Conservation (phyloP, 2,329 filamentous ascomycete genomes). For the Ambrosiella cleistominuta region DNA sequence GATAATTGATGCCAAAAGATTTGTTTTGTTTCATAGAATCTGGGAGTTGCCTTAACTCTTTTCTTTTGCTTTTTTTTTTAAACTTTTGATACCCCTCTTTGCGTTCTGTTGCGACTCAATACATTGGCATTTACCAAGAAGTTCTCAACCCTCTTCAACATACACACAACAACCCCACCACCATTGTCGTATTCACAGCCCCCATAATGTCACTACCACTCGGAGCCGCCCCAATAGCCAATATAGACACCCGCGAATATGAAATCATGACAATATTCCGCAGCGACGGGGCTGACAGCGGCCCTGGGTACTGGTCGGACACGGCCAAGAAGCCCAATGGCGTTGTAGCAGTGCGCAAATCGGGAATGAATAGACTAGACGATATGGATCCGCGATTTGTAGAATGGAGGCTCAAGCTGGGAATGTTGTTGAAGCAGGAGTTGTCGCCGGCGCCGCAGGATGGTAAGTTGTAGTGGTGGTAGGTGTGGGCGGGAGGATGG, state of each 20-base stretch:
- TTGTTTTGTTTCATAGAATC: background rate
- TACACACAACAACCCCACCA: too few relatives aligned
- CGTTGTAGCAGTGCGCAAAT: conserved; percentile 20
- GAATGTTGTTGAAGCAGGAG: conserved; percentile 29
- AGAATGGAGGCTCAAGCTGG: conserved; percentile 29
- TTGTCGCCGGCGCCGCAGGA: conserved; percentile 25
- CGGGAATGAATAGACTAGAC: conserved; percentile 24
- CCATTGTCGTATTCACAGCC: background rate
- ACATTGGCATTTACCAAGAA: too few relatives aligned
- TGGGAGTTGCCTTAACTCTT: background rate
- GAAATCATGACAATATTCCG: conserved; percentile 26
- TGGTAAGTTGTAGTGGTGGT: conserved; percentile 14
- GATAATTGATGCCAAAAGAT: background rate
- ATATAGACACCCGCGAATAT: conserved; percentile 17
- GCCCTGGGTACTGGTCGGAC: conserved; percentile 28
- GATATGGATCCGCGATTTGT: conserved; percentile 27
- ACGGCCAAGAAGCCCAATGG: conserved; percentile 15
- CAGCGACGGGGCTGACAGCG: conserved; percentile 29
- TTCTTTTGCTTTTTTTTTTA: background rate
- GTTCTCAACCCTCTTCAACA: too few relatives aligned
- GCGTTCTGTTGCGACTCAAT: background rate
- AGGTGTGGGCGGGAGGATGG: background rate
- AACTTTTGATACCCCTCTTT: background rate
- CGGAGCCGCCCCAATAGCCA: background rate
- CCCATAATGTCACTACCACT: background rate